Evolutionary conservation across 2,329 filamentous ascomycete species (phyloP), one percentile per base, ranked within the genome.

Genomic region (Allantophomopsis cytisporea): DNA sequence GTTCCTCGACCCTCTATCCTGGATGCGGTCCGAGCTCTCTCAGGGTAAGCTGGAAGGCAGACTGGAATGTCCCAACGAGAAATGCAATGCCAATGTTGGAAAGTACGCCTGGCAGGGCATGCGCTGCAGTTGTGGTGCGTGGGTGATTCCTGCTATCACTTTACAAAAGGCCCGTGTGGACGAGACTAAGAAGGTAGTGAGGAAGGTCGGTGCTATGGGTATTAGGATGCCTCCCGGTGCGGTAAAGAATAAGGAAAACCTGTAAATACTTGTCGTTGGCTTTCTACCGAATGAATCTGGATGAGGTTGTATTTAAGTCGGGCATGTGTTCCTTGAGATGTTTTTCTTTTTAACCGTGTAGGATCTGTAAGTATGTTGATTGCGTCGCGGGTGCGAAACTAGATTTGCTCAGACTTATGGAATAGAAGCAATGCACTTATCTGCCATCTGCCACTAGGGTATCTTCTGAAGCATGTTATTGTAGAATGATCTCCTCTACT

Each of bases 21-120:
- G 91, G 91, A 98, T 98, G 91, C 77, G 83, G 6, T 66, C 78
- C 1, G 79, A 80, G 51, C 74, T 98, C 3, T 83, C 88, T 50
- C 73, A 83, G 52, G 87, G 84, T 20, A 75, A 80, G 44, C 68
- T 96, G 17, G 84, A 88, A 43, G 91, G 91, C 17, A 77, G 89
- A 8, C 67, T 98, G 23, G 73, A 78, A 42, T 98, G 91, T 53
- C 89, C 91, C 8, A 83, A 80, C 49, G 43, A 57, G 7, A 82
- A 80, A 53, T 98, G 91, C 59, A 76, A 73, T 36, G 77, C 83
- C 32, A 86, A 85, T 39, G 76, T 96, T 36, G 91, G 91, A 31
- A 83, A 91, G 51, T 98, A 95, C 55, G 83, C 89, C 39, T 98
- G 91, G 91, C 86, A 93, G 57, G 91, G 91, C 12, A 81, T 95